Conservation (phyloP, 345 rosid species). For the Sisymbrium irio region DNA sequence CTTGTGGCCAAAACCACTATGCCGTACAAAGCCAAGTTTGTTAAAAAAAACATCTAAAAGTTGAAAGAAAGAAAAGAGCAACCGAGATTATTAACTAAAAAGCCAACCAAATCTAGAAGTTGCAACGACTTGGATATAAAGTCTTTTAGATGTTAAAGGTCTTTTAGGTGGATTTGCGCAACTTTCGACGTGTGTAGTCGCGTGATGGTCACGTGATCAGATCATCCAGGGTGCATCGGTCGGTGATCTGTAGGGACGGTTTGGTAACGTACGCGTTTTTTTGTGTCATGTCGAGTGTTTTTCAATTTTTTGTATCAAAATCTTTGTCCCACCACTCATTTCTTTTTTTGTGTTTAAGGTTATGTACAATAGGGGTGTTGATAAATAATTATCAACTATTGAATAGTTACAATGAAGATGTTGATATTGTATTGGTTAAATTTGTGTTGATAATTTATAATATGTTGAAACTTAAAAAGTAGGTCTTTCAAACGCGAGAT, state of each 20-base stretch:
- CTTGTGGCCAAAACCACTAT: neutral
- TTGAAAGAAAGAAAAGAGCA: too few species aligned
- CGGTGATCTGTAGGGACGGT: slow-evolving; percentile 15
- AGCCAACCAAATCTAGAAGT: neutral
- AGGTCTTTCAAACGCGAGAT: too few species aligned
- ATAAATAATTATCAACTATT: too few species aligned
- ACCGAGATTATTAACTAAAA: neutral
- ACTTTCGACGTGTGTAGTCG: neutral
- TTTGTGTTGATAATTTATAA: too few species aligned
- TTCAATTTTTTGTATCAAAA: neutral
- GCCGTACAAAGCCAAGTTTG: too few species aligned
- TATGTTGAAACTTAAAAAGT: too few species aligned
- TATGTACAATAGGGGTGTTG: too few species aligned
- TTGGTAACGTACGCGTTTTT: slow-evolving; percentile 10
- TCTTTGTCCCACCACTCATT: slow-evolving; percentile 13
- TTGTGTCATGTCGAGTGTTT: slow-evolving; percentile 1
- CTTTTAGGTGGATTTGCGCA: slow-evolving; percentile 18
- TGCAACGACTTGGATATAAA: slow-evolving; percentile 2
- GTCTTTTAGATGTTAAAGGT: too few species aligned
- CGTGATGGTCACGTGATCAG: slow-evolving; percentile 16
- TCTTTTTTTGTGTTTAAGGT: too few species aligned
- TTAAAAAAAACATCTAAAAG: too few species aligned
- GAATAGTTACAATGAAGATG: too few species aligned
- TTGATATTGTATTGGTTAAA: too few species aligned
- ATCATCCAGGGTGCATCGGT: neutral